Percentiles rank a stretch among this genome's conserved stretches.
Evolutionary conservation across 306 rosid genomes (phyloP).

Genomic region (Prosopis cineraria): DNA sequence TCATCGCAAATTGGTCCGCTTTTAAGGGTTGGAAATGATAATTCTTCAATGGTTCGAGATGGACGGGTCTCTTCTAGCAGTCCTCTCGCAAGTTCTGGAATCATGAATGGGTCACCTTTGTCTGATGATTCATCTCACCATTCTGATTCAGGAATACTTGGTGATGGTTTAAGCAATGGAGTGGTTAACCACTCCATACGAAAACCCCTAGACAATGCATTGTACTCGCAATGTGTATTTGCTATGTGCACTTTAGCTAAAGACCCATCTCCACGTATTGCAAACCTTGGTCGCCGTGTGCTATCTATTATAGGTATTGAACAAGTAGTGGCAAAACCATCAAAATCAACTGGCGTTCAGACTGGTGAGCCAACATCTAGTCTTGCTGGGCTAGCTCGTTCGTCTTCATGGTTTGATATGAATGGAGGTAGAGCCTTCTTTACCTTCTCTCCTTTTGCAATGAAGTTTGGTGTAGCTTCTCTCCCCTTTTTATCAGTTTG

Average conservation of each 20-base stretch:
- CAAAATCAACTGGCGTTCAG: conserved; percentile 51
- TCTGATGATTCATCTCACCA: conserved; percentile 92
- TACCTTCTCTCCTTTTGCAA: background rate
- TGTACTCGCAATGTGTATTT: conserved; percentile 86
- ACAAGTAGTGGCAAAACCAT: conserved; percentile 89
- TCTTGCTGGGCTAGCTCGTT: conserved; percentile 83
- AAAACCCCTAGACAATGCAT: conserved; percentile 70
- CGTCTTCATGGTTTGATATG: conserved; percentile 98
- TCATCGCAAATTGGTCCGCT: conserved; percentile 89
- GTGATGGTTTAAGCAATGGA: conserved; percentile 87
- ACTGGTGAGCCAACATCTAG: conserved; percentile 58
- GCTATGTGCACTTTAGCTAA: conserved; percentile 92
- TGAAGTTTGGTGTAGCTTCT: conserved; percentile 12
- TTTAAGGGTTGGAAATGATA: conserved; percentile 76
- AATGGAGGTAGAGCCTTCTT: conserved; percentile 70
- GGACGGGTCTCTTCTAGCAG: conserved; percentile 85
- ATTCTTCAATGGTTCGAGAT: conserved; percentile 64
- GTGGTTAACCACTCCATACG: conserved; percentile 59
- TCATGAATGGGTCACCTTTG: conserved; percentile 92
- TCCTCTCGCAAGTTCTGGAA: conserved; percentile 81
- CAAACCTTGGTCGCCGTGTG: conserved; percentile 84
- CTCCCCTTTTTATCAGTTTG: conserved; percentile 4
- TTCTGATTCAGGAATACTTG: conserved; percentile 95
- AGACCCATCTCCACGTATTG: conserved; percentile 96
- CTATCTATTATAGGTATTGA: conserved; percentile 94